phyloP scores from a whole-genome alignment of 345 rosid genomes.

The Laguncularia racemosa region DNA sequence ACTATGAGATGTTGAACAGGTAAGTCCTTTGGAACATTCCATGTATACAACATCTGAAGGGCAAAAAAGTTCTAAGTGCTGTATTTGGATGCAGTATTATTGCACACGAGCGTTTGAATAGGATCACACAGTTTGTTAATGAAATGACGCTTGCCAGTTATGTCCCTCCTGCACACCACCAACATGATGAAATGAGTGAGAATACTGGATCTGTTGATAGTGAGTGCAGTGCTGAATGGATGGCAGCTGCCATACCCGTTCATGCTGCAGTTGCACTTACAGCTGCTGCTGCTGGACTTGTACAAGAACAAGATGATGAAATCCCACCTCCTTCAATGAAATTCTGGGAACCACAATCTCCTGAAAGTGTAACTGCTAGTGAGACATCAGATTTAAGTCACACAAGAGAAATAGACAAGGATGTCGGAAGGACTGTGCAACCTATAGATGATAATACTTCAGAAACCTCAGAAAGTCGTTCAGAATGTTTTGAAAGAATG shows the following conservation, averaged over 20 bases:
- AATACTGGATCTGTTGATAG: slow-evolving; percentile 22
- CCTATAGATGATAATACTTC: slow-evolving; percentile 57
- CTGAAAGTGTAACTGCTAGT: slow-evolving; percentile 48
- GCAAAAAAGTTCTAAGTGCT: slow-evolving; percentile 5
- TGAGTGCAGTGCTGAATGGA: slow-evolving; percentile 51
- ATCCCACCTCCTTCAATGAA: slow-evolving; percentile 37
- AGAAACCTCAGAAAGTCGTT: slow-evolving; percentile 54
- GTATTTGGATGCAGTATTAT: slow-evolving; percentile 70
- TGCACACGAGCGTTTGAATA: slow-evolving; percentile 92
- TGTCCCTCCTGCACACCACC: slow-evolving; percentile 31
- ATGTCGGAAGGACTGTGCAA: slow-evolving; percentile 35
- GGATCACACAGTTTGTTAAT: slow-evolving; percentile 74
- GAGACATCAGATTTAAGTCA: slow-evolving; percentile 69
- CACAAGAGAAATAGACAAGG: slow-evolving; percentile 49
- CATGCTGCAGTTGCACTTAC: slow-evolving; percentile 62
- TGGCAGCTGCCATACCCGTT: slow-evolving; percentile 74
- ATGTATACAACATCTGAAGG: no score
- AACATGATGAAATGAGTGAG: slow-evolving; percentile 29
- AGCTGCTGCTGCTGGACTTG: slow-evolving; percentile 80
- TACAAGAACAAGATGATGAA: slow-evolving; percentile 52
- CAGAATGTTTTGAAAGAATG: slow-evolving; percentile 44
- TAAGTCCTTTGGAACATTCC: slow-evolving; percentile 11
- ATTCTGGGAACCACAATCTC: slow-evolving; percentile 49
- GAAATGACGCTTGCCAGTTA: slow-evolving; percentile 57
- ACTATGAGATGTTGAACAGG: slow-evolving; percentile 97